Evolutionary conservation across 495 filamentous ascomycete genomes (phyloP), one percentile per base, ranked within the genome.

Genomic region (Filosporella fistucella): DNA sequence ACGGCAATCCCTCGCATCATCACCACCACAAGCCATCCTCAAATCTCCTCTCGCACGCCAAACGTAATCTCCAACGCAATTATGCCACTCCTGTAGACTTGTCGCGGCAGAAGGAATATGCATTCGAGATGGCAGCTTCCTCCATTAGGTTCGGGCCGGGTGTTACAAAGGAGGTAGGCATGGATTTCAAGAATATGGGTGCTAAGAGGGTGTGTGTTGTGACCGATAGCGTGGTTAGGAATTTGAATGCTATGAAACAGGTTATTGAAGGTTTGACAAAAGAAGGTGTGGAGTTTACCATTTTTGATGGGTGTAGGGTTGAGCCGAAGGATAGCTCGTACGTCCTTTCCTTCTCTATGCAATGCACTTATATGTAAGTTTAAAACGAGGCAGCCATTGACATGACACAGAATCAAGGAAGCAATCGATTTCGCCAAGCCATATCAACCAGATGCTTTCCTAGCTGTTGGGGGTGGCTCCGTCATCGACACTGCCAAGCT

Each of bases 401-500:
- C 42, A 21, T 11, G 9, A 17, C 38, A 49, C 52, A 91, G 86
- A 1, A 77, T 98, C 49, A 85, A 85, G 55, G 85, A 90, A 47
- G 93, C 93, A 4, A 94, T 96, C 61, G 82, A 70, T 2, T 95
- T 89, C 60, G 78, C 84, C 3, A 90, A 88, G 56, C 78, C 80
- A 2, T 86, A 88, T 59, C 64, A 71, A 8, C 85, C 89, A 0
- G 91, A 96, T 69, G 88, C 89, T 16, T 94, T 91, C 62, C 74
- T 97, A 2, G 93, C 93, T 17, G 91, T 98, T 10, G 93, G 93
- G 56, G 82, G 86, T 42, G 86, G 86, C 17, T 86, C 82, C 17
- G 86, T 96, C 29, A 98, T 98, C 56, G 93, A 98, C 68, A 98
- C 93, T 1, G 91, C 93, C 26, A 98, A 98, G 68, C 75, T 97